phyloP scores from a whole-genome alignment of 192 early-diverging fungal genomes.

The Podila minutissima region DNA sequence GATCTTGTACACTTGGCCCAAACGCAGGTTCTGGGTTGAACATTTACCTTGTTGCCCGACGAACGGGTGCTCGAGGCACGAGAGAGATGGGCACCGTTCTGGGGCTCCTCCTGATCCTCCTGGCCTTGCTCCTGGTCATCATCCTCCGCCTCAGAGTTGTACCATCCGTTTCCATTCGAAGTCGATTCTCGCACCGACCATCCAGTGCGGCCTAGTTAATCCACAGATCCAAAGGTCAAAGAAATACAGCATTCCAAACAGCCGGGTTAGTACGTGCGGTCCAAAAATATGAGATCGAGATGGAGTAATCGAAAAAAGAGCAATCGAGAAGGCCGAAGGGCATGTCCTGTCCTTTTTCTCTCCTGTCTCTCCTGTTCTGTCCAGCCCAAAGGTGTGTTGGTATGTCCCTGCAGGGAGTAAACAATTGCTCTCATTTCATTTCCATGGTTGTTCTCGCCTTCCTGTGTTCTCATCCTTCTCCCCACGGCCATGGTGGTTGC shows the following conservation, averaged over 20 bases:
- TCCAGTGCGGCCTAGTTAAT: constrained; percentile 15
- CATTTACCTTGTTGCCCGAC: constrained; percentile 16
- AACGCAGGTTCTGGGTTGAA: background rate
- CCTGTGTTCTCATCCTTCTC: background rate
- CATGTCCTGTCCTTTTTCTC: background rate
- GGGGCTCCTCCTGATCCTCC: constrained; percentile 24
- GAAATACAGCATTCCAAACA: background rate
- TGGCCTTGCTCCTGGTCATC: constrained; percentile 35
- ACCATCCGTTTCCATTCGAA: constrained; percentile 48
- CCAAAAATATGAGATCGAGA: background rate
- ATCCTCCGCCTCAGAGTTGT: constrained; percentile 48
- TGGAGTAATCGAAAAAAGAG: background rate
- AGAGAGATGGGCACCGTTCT: constrained; percentile 10
- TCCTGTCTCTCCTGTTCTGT: background rate
- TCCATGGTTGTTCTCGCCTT: background rate
- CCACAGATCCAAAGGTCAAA: background rate
- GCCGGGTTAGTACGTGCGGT: background rate
- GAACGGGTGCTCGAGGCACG: constrained; percentile 43
- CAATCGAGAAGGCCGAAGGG: background rate
- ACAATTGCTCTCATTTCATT: constrained; percentile 2
- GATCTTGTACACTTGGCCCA: background rate
- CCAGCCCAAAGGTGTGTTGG: no score
- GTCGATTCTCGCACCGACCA: constrained; percentile 52
- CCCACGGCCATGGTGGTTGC: background rate
- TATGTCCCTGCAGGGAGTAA: no score